These are phyloP conservation scores for Glonium stellatum DNA, from an alignment of 495 filamentous ascomycete genomes.

Conservation along the genomic window DNA sequence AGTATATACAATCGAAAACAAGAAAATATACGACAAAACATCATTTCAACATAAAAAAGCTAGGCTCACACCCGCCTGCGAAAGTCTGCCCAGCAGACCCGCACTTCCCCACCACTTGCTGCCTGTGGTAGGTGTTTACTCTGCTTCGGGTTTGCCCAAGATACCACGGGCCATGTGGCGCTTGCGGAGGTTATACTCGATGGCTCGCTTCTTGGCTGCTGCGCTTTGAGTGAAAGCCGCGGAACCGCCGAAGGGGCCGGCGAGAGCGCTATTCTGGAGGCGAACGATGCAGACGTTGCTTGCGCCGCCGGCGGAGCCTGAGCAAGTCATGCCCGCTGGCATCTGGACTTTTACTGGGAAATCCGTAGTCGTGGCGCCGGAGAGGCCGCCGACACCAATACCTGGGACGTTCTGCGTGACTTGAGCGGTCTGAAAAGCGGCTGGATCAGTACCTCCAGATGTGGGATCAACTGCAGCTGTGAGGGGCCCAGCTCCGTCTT, in stretches of 20 bases:
- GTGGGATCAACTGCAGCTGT: constrained; percentile 40
- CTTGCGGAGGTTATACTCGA: constrained; percentile 30
- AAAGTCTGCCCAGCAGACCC: neutral
- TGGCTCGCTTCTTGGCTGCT: constrained; percentile 28
- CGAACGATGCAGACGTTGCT: constrained; percentile 52
- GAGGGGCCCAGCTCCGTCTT: constrained; percentile 39
- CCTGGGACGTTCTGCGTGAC: constrained; percentile 56
- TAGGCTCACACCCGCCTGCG: neutral
- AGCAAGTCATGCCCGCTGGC: constrained; percentile 56
- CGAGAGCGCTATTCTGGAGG: constrained; percentile 48
- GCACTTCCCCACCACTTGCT: too few species aligned
- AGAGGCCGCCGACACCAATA: constrained; percentile 43
- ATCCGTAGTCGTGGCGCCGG: constrained; percentile 44
- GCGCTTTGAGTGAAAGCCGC: constrained; percentile 35
- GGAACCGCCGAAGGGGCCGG: constrained; percentile 56
- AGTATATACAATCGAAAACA: constrained; percentile 4
- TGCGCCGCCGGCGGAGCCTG: constrained; percentile 45
- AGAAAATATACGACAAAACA: too few species aligned
- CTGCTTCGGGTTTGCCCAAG: constrained; percentile 17
- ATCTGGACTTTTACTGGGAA: constrained; percentile 53
- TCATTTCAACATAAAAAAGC: neutral
- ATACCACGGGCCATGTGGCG: constrained; percentile 27
- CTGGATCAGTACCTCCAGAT: constrained; percentile 47
- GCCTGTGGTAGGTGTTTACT: neutral
- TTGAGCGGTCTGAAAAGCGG: constrained; percentile 48